These are phyloP conservation scores for Alternaria sp. DNA, from an alignment of 2,329 filamentous ascomycete species.

Conservation along the genomic window DNA sequence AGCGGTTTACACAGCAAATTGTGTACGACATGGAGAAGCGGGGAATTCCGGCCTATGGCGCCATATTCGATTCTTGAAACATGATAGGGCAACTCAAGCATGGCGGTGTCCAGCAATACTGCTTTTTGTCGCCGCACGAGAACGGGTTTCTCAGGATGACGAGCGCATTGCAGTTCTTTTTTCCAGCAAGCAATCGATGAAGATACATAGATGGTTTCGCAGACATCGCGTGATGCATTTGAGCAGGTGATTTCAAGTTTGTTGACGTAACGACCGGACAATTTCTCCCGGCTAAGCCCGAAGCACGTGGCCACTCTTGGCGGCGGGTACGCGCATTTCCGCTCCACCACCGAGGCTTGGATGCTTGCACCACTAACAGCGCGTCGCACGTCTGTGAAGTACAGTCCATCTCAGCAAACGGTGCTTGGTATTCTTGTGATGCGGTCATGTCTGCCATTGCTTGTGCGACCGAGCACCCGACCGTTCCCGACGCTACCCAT, in stretches of 20 bases:
- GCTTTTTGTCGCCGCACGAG: not conserved
- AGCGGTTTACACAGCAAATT: conserved; percentile 70
- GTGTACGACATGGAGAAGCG: conserved; percentile 73
- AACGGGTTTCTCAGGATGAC: not conserved
- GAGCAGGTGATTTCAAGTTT: not conserved
- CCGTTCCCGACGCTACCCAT: not conserved
- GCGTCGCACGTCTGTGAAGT: not conserved
- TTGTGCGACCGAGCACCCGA: not conserved
- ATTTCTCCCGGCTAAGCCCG: not conserved
- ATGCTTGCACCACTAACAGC: not conserved
- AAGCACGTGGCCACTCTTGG: conserved; percentile 13
- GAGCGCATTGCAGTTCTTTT: not conserved
- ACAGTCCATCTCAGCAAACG: not conserved
- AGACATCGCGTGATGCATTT: not conserved
- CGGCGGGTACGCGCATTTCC: not conserved
- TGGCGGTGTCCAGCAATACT: not conserved
- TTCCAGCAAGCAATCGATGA: not conserved
- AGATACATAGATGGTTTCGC: not conserved
- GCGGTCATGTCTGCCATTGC: not conserved
- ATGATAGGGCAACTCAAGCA: not conserved
- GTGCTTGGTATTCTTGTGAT: not conserved
- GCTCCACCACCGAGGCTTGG: conserved; percentile 2
- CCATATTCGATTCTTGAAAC: conserved; percentile 73
- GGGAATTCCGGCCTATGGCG: conserved; percentile 73
- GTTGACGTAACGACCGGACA: not conserved